Evolutionary conservation across 2,329 filamentous ascomycete genomes (phyloP), one percentile per base, ranked within the genome.

Genomic region (Monilinia laxa): DNA sequence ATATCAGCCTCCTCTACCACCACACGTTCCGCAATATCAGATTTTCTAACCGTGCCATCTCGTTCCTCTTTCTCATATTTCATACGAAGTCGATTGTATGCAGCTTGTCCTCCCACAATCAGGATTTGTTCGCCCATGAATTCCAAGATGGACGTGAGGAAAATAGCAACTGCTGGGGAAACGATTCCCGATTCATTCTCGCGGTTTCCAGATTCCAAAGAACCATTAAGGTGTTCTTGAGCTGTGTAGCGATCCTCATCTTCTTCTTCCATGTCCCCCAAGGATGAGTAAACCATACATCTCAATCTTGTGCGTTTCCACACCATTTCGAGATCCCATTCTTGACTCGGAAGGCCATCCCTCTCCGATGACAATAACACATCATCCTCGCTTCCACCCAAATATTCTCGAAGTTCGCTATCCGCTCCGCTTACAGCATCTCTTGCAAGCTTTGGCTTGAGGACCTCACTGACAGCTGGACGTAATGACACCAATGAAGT

Each of bases 271-370:
- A 99, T 88, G 75, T 99, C 94, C 55, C 95, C 95, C 9, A 99
- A 82, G 11, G 95, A 93, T 11, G 93, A 98, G 77, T 98, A 98
- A 28, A 99, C 94, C 95, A 99, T 99, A 77, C 95, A 97, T 68
- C 95, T 87, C 73, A 99, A 80, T 65, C 95, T 87, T 0, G 93
- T 95, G 71, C 95, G 86, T 80, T 96, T 97, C 93, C 95, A 99
- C 23, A 93, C 89, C 66, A 93, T 83, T 76, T 97, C 91, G n/a
- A 96, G 81, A 76, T 98, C 93, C 87, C 94, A 98, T 71, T 90
- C 87, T 2, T 83, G 82, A 14, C 80, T 78, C 2, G 82, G 78
- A 42, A 81, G 80, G 55, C 80, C 77, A 3, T 82, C 79, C 31
- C 83, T 82, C 55, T 85, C 79, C n/a, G 85, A 81, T 18, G 84